Evolutionary conservation across 2,329 filamentous ascomycete species (phyloP).

Genomic region (Phaeosphaeriaceae sp.): DNA sequence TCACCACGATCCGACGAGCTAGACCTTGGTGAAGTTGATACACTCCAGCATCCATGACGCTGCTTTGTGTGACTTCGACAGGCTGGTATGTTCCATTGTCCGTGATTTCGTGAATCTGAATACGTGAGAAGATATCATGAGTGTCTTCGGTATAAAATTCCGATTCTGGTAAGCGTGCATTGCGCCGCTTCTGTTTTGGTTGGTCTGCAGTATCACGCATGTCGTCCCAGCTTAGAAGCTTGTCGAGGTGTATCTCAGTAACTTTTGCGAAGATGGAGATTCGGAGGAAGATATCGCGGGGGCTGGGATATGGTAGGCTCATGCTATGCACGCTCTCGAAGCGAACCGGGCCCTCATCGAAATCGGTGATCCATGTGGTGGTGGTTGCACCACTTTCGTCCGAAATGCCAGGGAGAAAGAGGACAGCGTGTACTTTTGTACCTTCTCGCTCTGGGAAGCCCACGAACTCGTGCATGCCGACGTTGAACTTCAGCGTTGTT

Average conservation of each 20-base stretch:
- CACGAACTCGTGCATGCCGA: constrained; percentile 95
- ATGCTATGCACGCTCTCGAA: constrained; percentile 99
- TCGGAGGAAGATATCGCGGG: constrained; percentile 75
- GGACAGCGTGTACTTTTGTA: constrained; percentile 91
- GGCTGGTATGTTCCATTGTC: constrained; percentile 90
- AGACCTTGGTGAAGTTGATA: constrained; percentile 96
- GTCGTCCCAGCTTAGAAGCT: constrained; percentile 97
- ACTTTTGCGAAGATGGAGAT: constrained; percentile 92
- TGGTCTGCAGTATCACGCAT: constrained; percentile 78
- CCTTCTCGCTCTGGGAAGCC: constrained; percentile 96
- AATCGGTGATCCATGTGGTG: constrained; percentile 91
- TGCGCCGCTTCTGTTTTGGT: constrained; percentile 64
- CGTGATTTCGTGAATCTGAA: constrained; percentile 89
- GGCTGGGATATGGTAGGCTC: constrained; percentile 83
- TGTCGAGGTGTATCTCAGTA: constrained; percentile 92
- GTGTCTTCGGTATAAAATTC: constrained; percentile 94
- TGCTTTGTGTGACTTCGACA: constrained; percentile 88
- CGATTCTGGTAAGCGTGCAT: constrained; percentile 80
- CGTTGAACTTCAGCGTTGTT: constrained; percentile 95
- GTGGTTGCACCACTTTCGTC: constrained; percentile 88
- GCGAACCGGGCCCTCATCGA: constrained; percentile 88
- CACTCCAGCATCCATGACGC: constrained; percentile 82
- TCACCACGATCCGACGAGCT: constrained; percentile 85
- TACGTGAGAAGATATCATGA: constrained; percentile 86
- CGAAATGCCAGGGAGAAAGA: constrained; percentile 91